Base-by-base conservation (phyloP, 116 monocot species). In the Trichopus zeylanicus region DNA sequence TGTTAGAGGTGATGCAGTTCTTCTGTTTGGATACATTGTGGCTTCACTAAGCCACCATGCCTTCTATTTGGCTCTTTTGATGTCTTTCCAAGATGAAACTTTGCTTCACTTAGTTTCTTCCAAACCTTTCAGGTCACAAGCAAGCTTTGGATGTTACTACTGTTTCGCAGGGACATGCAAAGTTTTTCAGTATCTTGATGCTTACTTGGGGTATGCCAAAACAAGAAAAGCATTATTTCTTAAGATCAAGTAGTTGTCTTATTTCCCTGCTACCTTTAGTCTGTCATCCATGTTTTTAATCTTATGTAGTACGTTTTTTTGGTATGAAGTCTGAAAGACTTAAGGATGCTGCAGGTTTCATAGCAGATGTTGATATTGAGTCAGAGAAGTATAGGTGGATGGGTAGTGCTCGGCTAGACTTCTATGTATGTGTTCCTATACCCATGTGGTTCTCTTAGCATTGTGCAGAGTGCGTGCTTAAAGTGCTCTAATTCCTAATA, bases 331-430 rank as follows among this genome's bases (percentile, higher is more conserved):
- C 42, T 42, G 13, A 42, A 15, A 42, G 13, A 18, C n/a, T 16
- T 15, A n/a, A 42, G 13, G 42, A 42, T 42, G 3, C 3, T 1
- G 49, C 71, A 87, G 87, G 87, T 51, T 61, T 87, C 35, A 64
- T 79, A 11, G 82, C 87, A 32, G 87, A 94, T 76, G 66, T 89
- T 47, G 89, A 89, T 54, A 94, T 94, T 16, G 89, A 94, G 54
- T 94, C 94, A 16, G 94, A 94, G 64, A 89, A 81, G 67, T 86
- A 78, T 59, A 76, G 94, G 52, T 94, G 89, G 89, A 75, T 86
- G 89, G 94, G 86, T 48, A 81, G 74, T 59, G 65, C 79, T 74
- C 93, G 93, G 10, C 11, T 93, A 16, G 85, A 85, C 32, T 76
- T 85, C 46, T 93, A 88, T 66, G 88, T 88, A 78, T 65, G 78